These are phyloP conservation scores for Dictyostelium brefeldianum DNA, from an alignment of 78 protist species.

Conservation along the genomic window DNA sequence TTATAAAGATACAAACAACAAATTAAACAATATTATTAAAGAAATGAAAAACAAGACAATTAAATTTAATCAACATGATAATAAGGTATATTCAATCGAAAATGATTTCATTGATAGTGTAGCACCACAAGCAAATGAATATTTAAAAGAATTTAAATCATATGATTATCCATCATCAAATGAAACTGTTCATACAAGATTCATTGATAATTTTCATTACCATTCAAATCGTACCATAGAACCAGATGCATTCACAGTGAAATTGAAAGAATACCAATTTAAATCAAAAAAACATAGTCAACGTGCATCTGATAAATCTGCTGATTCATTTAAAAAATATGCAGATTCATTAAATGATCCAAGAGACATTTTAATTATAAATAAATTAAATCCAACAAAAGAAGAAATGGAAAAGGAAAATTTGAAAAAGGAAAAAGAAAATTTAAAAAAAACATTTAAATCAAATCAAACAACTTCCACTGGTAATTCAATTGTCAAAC, in stretches of 20 bases:
- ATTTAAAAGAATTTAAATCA: not conserved
- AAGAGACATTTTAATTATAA: conserved; percentile 14
- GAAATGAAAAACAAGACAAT: not conserved
- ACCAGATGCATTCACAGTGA: conserved; percentile 15
- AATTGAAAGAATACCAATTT: not conserved
- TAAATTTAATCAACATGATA: not conserved
- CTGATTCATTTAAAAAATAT: not conserved
- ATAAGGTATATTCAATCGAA: not conserved
- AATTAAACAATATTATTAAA: not conserved
- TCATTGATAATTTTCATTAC: conserved; percentile 29
- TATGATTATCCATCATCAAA: not conserved
- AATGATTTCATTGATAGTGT: conserved; percentile 1
- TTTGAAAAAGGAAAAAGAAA: conserved; percentile 10
- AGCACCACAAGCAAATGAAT: not conserved
- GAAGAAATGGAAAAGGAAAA: conserved; percentile 4
- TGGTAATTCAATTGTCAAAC: not conserved
- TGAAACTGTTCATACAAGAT: not conserved
- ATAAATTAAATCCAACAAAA: not conserved
- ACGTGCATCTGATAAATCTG: not conserved
- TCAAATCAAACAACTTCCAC: not conserved
- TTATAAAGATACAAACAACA: not conserved
- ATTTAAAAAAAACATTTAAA: conserved; percentile 6
- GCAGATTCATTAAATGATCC: conserved; percentile 56
- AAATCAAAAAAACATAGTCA: not conserved
- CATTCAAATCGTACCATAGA: conserved; percentile 2